phyloP scores from a whole-genome alignment of 495 filamentous ascomycete species.

The Ramalina peruviana region DNA sequence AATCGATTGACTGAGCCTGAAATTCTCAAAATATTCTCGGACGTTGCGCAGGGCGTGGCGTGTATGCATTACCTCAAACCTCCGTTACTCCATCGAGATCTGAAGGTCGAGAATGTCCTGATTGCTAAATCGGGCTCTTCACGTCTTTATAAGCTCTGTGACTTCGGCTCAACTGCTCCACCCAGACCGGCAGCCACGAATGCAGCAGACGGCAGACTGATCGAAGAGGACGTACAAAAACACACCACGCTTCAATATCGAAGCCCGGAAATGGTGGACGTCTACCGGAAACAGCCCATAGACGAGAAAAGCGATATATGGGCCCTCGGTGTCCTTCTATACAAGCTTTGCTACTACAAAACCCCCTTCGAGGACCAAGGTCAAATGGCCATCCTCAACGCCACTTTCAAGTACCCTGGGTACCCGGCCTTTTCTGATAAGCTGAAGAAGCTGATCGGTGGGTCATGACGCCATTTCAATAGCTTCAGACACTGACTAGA shows the following conservation, averaged over 20 bases:
- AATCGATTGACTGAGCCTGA: slow-evolving; percentile 95
- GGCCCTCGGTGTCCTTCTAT: slow-evolving; percentile 88
- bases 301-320: slow-evolving; percentile 99
- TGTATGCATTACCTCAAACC: slow-evolving; percentile 99
- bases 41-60: slow-evolving; percentile 89
- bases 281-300: slow-evolving; percentile 90
- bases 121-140: slow-evolving; percentile 53
- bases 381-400: slow-evolving; percentile 95
- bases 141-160: slow-evolving; percentile 81
- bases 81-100: slow-evolving; percentile 79
- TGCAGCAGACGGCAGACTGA: slow-evolving; percentile 69
- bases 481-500: slow-evolving; percentile 3
- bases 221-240: slow-evolving; percentile 94
- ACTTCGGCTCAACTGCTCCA: slow-evolving; percentile 86
- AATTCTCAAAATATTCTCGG: slow-evolving; percentile 90
- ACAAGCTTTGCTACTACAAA: slow-evolving; percentile 98
- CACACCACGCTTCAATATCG: slow-evolving; percentile 96
- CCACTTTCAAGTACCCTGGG: slow-evolving; percentile 80
- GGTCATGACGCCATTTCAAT: slow-evolving; percentile 17
- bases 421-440: slow-evolving; percentile 83
- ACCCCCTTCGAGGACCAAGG: slow-evolving; percentile 97
- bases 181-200: slow-evolving; percentile 75
- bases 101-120: slow-evolving; percentile 97
- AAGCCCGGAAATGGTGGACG: slow-evolving; percentile 97
- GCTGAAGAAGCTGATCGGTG: slow-evolving; percentile 84